Evolutionary conservation across 192 early-diverging fungal species (phyloP), one percentile per base, ranked within the genome.

Genomic region (Backusella morwellensis): DNA sequence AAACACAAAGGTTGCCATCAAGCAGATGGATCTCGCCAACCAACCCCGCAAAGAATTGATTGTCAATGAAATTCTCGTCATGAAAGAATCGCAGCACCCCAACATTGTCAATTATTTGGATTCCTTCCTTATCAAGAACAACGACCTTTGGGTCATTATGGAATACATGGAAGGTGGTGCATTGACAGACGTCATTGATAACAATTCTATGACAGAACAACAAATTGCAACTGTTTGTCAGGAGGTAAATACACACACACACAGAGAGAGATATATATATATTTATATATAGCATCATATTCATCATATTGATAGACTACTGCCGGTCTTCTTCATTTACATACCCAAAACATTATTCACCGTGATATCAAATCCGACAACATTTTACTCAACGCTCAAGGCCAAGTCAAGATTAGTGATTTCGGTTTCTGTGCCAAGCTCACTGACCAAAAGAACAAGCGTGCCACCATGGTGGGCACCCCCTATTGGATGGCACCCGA

Each of bases 141-240:
- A 81, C 54, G 97, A 99, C 68, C 84, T 99, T 74, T 99, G 98
- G 98, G 95, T 99, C 29, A 92, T 99, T 47, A 96, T 99, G 96
- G 98, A 99, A 86, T 96, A 93, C 84, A 99, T 99, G 98, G 98
- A 99, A 83, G 98, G 96, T 66, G 98, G 98, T 59, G 91, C 97
- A 14, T 86, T 99, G 82, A 99, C 97, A n/a, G 97, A 99, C 81
- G 93, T 98, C 17, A 98, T 99, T 82, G 95, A 95, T 80, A 98
- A 98, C 87, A 96, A 92, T 82, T 88, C 89, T 70, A 86, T 99
- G 90, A 91, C 90, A 12, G 98, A 99, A 87, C 90, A 86, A 35
- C 98, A 99, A 82, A 99, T 99, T 73, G 96, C 98, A 19, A 90
- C 93, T 59, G 93, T 99, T 42, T 96, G 96, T 73, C 87, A 91